Conservation (phyloP, 805 yeast genomes). For the Wickerhamomyces bovis region DNA sequence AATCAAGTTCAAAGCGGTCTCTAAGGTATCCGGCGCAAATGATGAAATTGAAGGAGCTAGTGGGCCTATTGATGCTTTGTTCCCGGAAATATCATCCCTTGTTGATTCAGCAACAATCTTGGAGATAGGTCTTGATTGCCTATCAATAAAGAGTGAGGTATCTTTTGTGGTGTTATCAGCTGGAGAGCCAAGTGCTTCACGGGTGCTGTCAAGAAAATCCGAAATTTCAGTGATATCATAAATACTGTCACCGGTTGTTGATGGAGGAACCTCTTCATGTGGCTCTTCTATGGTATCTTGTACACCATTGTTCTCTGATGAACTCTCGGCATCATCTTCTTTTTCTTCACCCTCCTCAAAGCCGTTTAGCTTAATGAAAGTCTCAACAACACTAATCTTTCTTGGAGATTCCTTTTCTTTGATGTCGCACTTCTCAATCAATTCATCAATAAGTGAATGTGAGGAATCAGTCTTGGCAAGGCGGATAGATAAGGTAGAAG, state of each 20-base stretch:
- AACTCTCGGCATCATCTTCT: neutral
- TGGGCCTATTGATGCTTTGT: neutral
- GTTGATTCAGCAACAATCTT: constrained; percentile 16
- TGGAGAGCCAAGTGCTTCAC: constrained; percentile 12
- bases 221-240: constrained; percentile 2
- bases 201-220: constrained; percentile 9
- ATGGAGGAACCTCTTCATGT: constrained; percentile 8
- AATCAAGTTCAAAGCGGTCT: neutral
- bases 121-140: constrained; percentile 11
- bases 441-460: neutral
- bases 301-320: neutral
- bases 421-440: neutral
- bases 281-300: neutral
- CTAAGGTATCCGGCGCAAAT: neutral
- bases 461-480: neutral
- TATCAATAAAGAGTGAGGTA: constrained; percentile 13
- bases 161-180: constrained; percentile 15
- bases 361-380: constrained; percentile 15
- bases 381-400: constrained; percentile 28
- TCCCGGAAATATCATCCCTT: neutral
- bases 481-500: neutral
- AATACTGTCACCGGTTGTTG: neutral
- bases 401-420: constrained; percentile 8
- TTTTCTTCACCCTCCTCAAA: constrained; percentile 2
- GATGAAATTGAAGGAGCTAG: neutral